Conservation (phyloP, 768 basidiomycete species). For the Lentinula edodes region DNA sequence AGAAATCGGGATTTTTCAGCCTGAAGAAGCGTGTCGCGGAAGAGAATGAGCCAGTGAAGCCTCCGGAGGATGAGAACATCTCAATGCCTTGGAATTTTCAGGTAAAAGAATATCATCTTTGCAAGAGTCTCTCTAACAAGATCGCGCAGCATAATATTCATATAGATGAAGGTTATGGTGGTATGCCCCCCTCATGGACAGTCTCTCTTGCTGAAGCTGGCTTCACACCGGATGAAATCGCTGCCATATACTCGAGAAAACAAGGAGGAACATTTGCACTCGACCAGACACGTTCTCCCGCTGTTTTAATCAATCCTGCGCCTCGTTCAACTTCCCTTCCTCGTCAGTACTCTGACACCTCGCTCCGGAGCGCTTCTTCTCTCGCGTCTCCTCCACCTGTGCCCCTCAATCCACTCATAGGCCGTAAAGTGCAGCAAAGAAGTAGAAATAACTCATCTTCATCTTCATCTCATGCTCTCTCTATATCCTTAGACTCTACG, state of each 20-base stretch:
- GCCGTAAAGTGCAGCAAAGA: background rate
- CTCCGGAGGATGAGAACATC: slow-evolving; percentile 47
- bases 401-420: slow-evolving; percentile 2
- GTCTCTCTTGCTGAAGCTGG: slow-evolving; percentile 55
- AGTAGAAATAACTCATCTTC: slow-evolving; percentile 5
- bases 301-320: slow-evolving; percentile 22
- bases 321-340: slow-evolving; percentile 32
- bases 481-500: slow-evolving; percentile 1
- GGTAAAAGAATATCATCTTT: slow-evolving; percentile 28
- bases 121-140: background rate
- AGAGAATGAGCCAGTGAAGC: slow-evolving; percentile 8
- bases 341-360: slow-evolving; percentile 26
- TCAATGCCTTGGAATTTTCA: slow-evolving; percentile 74
- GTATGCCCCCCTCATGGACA: slow-evolving; percentile 73
- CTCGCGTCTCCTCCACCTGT: slow-evolving; percentile 2
- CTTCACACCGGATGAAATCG: slow-evolving; percentile 66
- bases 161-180: slow-evolving; percentile 69
- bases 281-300: slow-evolving; percentile 30
- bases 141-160: slow-evolving; percentile 65
- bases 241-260: slow-evolving; percentile 45
- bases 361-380: slow-evolving; percentile 8
- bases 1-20: slow-evolving; percentile 33
- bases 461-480: slow-evolving; percentile 1
- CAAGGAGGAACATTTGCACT: slow-evolving; percentile 27
- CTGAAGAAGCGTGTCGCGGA: slow-evolving; percentile 15